Base-by-base conservation (phyloP, 2,329 filamentous ascomycete genomes). In the Aspergillus carbonarius region DNA sequence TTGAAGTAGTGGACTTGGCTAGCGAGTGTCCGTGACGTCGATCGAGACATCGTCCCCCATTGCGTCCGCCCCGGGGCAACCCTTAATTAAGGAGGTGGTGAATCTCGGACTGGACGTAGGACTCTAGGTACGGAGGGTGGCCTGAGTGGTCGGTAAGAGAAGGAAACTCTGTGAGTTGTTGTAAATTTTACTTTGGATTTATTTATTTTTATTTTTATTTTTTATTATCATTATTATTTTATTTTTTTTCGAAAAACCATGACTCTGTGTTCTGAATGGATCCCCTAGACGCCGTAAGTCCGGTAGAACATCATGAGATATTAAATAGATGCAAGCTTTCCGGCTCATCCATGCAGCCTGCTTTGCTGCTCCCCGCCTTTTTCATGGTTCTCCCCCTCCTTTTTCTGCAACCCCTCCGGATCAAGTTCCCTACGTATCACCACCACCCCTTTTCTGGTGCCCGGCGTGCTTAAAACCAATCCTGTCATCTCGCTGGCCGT, bases 1-100 rank as follows among this genome's bases (percentile, higher is more conserved):
- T 64, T 63, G 65, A 64, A 49, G 52, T 61, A 61, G 60, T 61
- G 56, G 48, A 34, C 53, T 44, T 47, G 34, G 54, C 42, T 49
- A 52, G 54, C 53, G 47, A 50, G 32, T 37, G 57, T 44, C 52
- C 47, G 59, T 63, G 63, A 65, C 61, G 59, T 65, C 54, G 61
- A 66, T 65, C 63, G 40, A 52, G 53, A 51, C 42, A 40, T 46
- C 30, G 49, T 30, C 18, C 12, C 17, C n/a, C 17, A 35, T 25
- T 34, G 23, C 13, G 9, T 37, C 27, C 44, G 39, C 23, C 25
- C 50, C 15, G 15, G 15, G 37, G 32, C 25, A 35, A 8, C 37
- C 20, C 13, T 53, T 54, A 49, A 40, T 49, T 52, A 42, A 49
- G 40, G 30, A 49, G 34, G 18, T 35, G 23, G 5, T n/a, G 49